Evolutionary conservation across 495 filamentous ascomycete species (phyloP), one percentile per base, ranked within the genome.

Genomic region (Thozetella sp.): DNA sequence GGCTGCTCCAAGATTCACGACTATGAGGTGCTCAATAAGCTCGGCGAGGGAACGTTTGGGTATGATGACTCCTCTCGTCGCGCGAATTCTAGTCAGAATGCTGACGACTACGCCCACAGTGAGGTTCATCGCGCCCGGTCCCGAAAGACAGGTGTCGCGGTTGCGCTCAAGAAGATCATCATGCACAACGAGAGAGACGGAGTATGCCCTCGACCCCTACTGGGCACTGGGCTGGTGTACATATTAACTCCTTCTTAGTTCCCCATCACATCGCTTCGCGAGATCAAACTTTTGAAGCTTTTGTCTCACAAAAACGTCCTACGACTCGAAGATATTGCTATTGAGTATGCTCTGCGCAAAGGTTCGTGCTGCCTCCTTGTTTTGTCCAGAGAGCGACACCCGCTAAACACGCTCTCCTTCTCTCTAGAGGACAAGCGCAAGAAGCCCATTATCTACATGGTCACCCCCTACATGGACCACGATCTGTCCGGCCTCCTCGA

Each of bases 11-110:
- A 83, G 56, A 97, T 99, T 63, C 80, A 78, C 50, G 89, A 95
- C 56, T 99, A 97, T 70, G 91, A 96, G 61, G 82, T 97, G 22
- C 72, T 93, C 59, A 89, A 87, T 52, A 99, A 99, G 78, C 84
- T 99, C 53, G 95, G 95, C 62, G 96, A 99, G 72, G 95, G 95
- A 54, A 99, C 95, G 20, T 99, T 99, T 76, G 95, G 94, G 90
- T 93, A 70, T 58, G 84, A 57, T 17, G 6, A 1, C 22, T n/a
- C 22, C 67, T 9, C n/a, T 40, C 22, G 19, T 1, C 17, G 6
- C 13, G 23, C 22, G 15, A 24, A 3, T 0, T 25, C 10, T n/a
- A 15, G 19, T 25, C 19, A 22, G 12, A 55, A 55, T 37, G 4
- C 57, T 60, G 43, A 63, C 65, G 65, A 25, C 67, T 57, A 25